Base-by-base conservation (phyloP, 768 basidiomycete species). In the Lentinula boryana region DNA sequence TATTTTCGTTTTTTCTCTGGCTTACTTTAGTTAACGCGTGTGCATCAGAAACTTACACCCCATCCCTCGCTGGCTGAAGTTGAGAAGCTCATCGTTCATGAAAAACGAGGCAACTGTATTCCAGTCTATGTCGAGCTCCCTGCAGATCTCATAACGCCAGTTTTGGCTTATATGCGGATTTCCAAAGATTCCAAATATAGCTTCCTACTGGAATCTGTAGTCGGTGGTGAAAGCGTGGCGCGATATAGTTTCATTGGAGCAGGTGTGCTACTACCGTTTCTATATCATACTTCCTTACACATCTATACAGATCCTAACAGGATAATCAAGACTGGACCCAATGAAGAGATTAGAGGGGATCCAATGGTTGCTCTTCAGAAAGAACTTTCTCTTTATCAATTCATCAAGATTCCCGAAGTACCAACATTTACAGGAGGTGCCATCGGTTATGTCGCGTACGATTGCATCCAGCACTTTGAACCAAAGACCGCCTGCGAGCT, bases 351-450 rank as follows among this genome's bases (percentile, higher is more conserved):
- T 61, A 80, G 81, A 35, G 97, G 96, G 0, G 97, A 99, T 71
- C 97, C 97, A 12, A 85, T 95, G 80, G 70, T 76, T 32, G 83
- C 81, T 31, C 82, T 99, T 49, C 90, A 98, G 75, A 86, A 84
- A 66, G 94, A 96, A 71, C 84, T 99, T 21, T 77, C 87, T 6
- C 77, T 88, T 57, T 93, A 98, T 77, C 82, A 89, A 72, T 97
- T 95, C 70, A 84, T 97, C 73, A 89, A 89, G 71, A 85, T 97
- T 27, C 94, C 94, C 4, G 91, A 95, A 71, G 81, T 96, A 38
- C 88, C 92, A 1, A 95, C 95, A 0, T 97, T 98, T 71, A 96
- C 95, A 49, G 97, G 97, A 50, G 97, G 97, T 49, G 96, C 95
- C 1, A 93, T 98, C 68, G 97, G 97, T 58, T 98, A 97, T 71